Conservation (phyloP, 2,329 filamentous ascomycete species). For the Neurospora sp. region DNA sequence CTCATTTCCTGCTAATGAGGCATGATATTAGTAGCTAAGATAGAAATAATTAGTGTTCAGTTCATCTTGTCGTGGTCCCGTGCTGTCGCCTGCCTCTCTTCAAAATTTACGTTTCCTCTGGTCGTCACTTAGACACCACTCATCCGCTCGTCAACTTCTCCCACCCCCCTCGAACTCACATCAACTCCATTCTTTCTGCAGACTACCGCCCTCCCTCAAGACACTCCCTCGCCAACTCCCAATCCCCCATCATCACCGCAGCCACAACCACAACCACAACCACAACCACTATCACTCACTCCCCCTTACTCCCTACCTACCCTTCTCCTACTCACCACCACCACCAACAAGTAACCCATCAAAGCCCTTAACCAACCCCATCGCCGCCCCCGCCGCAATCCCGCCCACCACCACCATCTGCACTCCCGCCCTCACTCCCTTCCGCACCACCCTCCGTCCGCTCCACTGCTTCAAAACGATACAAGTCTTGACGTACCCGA, state of each 20-base stretch:
- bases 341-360: constrained; percentile 1
- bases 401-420: constrained; percentile 31
- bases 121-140: background rate
- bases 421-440: constrained; percentile 21
- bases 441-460: background rate
- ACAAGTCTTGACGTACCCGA: constrained; percentile 50
- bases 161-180: background rate
- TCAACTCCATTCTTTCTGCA: background rate
- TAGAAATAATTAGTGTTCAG: background rate
- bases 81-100: background rate
- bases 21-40: background rate
- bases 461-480: background rate
- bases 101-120: background rate
- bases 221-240: background rate
- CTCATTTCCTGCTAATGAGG: background rate
- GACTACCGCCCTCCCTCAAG: background rate
- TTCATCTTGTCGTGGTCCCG: background rate
- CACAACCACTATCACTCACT: background rate
- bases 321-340: background rate
- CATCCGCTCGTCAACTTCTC: background rate
- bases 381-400: constrained; percentile 27
- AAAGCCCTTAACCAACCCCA: constrained; percentile 25
- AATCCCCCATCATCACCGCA: background rate
- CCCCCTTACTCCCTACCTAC: background rate
- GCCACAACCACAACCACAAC: background rate